Base-by-base conservation (phyloP, 805 yeast genomes). In the Starmerella davenportii region DNA sequence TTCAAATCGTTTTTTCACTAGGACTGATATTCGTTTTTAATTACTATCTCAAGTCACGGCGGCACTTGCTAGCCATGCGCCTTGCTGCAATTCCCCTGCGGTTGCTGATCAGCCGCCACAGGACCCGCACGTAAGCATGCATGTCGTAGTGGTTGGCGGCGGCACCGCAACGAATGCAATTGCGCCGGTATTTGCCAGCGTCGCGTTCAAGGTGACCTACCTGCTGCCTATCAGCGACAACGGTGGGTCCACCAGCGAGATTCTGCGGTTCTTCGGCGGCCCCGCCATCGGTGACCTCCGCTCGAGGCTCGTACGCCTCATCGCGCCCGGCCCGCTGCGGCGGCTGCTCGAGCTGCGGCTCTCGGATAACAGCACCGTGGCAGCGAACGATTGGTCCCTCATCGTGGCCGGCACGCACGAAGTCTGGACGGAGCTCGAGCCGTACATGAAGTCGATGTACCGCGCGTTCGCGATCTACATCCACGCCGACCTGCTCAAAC, bases 231-330 rank as follows among this genome's bases (percentile, higher is more conserved):
- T 85, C 14, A 73, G 80, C 35, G 96, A 85, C 55, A 85, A 85
- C 53, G 96, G 96, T 15, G 95, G 95, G 0, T 84, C 95, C 2
- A 81, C 95, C 0, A 76, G 92, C 21, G 95, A 85, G 57, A 69
- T 85, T 19, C 65, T 84, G 4, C 60, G 95, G 13, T 80, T 82
- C 1, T 64, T 85, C 15, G 94, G 94, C 2, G 95, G 96, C 0
- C 93, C 94, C 2, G 95, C 95, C 0, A 81, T 85, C 38, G 96
- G 96, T 2, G 96, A 85, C 53, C 66, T 85, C 2, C 61, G 95
- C 36, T 80, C 93, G 0, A 58, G 96, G 40, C 65, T 84, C 21
- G 79, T 82, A 0, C 59, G 85, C 38, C 58, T 85, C 41, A 76
- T 81, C 27, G 77, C 82, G 1, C 68, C 65, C 24, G 54, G 63